Conservation (phyloP, 1,284 basidiomycete genomes). For the Takashimella tepidaria region DNA sequence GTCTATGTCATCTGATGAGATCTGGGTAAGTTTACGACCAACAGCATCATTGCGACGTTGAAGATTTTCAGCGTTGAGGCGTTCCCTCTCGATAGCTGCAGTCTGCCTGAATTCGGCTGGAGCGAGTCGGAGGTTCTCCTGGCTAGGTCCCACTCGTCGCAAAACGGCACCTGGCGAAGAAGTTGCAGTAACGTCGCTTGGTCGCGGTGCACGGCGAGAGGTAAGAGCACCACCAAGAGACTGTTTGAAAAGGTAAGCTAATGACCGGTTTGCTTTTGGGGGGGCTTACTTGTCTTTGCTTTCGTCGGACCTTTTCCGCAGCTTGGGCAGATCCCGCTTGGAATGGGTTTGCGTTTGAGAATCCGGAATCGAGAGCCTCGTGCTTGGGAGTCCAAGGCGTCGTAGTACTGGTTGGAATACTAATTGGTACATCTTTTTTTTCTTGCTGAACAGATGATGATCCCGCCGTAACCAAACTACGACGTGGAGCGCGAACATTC, state of each 20-base stretch:
- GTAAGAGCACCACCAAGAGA: too few relatives aligned
- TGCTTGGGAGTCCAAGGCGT: too few relatives aligned
- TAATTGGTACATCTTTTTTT: too few relatives aligned
- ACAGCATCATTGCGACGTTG: conserved; percentile 35
- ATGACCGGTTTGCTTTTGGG: too few relatives aligned
- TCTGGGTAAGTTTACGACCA: conserved; percentile 25
- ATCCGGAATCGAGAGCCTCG: conserved; percentile 43
- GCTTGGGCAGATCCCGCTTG: conserved; percentile 51
- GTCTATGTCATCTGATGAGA: conserved; percentile 12
- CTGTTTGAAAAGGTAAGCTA: too few relatives aligned
- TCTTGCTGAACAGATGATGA: too few relatives aligned
- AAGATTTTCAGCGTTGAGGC: conserved; percentile 23
- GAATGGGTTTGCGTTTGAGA: conserved; percentile 54
- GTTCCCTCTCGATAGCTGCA: conserved; percentile 18
- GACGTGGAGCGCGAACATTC: too few relatives aligned
- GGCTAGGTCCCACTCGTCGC: conserved; percentile 30
- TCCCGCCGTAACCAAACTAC: too few relatives aligned
- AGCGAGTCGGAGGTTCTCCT: conserved; percentile 32
- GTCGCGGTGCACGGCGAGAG: conserved; percentile 14
- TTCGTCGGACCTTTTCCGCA: conserved; percentile 33
- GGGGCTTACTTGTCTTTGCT: conserved; percentile 45
- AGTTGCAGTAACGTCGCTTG: conserved; percentile 17
- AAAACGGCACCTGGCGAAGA: conserved; percentile 23
- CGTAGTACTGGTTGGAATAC: too few relatives aligned
- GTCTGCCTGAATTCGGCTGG: conserved; percentile 23